Evolutionary conservation across 2,329 filamentous ascomycete species (phyloP).

Genomic region (Exutisphaerella laricina): DNA sequence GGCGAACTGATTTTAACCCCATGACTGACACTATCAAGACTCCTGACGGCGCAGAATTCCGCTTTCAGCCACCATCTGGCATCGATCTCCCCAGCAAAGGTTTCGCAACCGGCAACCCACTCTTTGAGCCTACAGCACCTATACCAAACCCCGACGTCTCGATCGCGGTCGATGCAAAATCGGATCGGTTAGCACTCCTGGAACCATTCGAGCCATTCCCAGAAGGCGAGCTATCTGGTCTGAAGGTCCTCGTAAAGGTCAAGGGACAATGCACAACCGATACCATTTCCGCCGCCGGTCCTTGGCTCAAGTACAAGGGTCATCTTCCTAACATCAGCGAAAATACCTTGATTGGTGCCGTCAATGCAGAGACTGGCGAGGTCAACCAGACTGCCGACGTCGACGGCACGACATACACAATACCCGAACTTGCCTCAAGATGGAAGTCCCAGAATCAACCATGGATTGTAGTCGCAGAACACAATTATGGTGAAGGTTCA

Average conservation of each 20-base stretch:
- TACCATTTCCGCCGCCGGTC: conserved; percentile 93
- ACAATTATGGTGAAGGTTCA: conserved; percentile 93
- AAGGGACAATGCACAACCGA: conserved; percentile 98
- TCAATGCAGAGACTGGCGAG: conserved; percentile 87
- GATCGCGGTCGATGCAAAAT: conserved; percentile 79
- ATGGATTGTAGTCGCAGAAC: conserved; percentile 95
- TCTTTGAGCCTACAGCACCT: conserved; percentile 67
- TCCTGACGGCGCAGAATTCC: conserved; percentile 71
- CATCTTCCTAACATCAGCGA: conserved; percentile 96
- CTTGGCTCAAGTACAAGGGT: conserved; percentile 99
- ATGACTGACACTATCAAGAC: conserved; percentile 79
- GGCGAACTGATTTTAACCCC: conserved; percentile 91
- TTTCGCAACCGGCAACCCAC: conserved; percentile 72
- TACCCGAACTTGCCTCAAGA: conserved; percentile 76
- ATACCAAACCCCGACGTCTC: conserved; percentile 63
- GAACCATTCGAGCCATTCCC: conserved; percentile 89
- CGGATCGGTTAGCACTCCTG: conserved; percentile 80
- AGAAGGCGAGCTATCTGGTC: conserved; percentile 59
- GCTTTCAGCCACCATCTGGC: conserved; percentile 69
- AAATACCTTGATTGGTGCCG: conserved; percentile 93
- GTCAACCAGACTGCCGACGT: conserved; percentile 89
- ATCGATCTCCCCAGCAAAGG: conserved; percentile 60
- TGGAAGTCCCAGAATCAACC: conserved; percentile 72
- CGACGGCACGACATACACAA: conserved; percentile 62
- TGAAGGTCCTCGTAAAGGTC: conserved; percentile 91